phyloP scores from a whole-genome alignment of 2,329 filamentous ascomycete genomes.

The Cladobotryum mycophilum region DNA sequence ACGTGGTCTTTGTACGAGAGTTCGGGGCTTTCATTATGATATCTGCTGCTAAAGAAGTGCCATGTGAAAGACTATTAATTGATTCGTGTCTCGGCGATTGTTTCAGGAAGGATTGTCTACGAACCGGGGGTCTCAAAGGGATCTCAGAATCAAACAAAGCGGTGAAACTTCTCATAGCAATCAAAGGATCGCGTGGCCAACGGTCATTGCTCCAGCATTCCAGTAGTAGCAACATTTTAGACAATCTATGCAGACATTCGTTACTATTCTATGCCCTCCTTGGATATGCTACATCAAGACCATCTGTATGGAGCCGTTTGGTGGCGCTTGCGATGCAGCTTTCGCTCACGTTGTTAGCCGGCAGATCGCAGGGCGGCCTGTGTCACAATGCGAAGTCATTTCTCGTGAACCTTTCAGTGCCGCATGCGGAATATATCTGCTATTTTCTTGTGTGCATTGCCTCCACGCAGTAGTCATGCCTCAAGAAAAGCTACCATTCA shows the following conservation, averaged over 20 bases:
- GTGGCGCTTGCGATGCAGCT: conserved; percentile 23
- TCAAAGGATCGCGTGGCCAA: conserved; percentile 2
- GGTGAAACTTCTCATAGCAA: not conserved
- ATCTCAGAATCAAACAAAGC: not conserved
- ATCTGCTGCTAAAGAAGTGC: no score
- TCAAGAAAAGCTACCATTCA: not conserved
- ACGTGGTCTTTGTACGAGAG: no score
- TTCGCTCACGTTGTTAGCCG: conserved; percentile 15
- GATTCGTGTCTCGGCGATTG: no score
- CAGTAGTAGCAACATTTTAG: not conserved
- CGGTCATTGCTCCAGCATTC: conserved; percentile 3
- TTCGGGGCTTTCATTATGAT: no score
- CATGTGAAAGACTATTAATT: no score
- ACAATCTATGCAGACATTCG: not conserved
- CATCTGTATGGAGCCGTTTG: conserved; percentile 13
- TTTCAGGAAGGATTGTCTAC: no score
- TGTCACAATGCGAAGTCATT: conserved; percentile 13
- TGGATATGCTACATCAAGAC: not conserved
- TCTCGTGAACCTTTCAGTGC: conserved; percentile 15
- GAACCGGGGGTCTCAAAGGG: no score
- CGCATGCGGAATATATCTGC: conserved; percentile 17
- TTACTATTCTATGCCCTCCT: conserved; percentile 2
- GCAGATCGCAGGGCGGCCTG: conserved; percentile 18
- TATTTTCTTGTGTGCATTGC: conserved; percentile 23
- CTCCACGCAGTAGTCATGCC: conserved; percentile 15